Percentiles rank a stretch among this genome's conserved stretches.
Evolutionary conservation across 1,139 yeast species (phyloP).

Genomic region (Suhomyces yuchorum): DNA sequence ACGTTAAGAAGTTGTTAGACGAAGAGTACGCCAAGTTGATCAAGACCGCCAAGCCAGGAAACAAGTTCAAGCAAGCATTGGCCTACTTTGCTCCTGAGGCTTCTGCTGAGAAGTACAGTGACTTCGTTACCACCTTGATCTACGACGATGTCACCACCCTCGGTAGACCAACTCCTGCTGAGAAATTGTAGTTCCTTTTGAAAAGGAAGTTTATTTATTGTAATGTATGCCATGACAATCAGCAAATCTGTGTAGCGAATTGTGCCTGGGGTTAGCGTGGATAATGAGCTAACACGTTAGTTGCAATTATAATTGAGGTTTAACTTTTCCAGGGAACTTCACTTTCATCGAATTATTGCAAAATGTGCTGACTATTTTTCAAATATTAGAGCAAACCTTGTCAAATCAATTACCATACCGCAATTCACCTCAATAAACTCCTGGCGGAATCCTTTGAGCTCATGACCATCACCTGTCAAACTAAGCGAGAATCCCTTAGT

Average conservation of each 20-base stretch:
- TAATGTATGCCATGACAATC: constrained; percentile 6
- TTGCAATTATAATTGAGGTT: no score
- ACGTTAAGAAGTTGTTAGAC: constrained; percentile 54
- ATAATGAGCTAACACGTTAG: no score
- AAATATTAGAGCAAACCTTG: no score
- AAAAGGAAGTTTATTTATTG: constrained; percentile 12
- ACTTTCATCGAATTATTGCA: no score
- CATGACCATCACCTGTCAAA: no score
- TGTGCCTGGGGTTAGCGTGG: no score
- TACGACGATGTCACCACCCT: constrained; percentile 50
- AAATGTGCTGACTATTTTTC: no score
- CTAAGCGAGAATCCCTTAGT: not conserved
- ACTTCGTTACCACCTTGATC: constrained; percentile 64
- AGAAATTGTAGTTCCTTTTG: constrained; percentile 38
- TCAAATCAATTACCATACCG: no score
- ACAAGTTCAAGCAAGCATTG: constrained; percentile 65
- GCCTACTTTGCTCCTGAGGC: constrained; percentile 67
- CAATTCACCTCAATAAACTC: no score
- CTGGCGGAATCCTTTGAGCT: no score
- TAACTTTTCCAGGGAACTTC: no score
- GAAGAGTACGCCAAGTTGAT: constrained; percentile 65
- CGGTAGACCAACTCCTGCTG: constrained; percentile 49
- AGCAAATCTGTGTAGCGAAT: not conserved
- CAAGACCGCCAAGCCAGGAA: constrained; percentile 49
- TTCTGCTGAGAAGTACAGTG: constrained; percentile 66